Conservation (phyloP, 352 stramenopile species). For the Globisporangium abappressorium region DNA sequence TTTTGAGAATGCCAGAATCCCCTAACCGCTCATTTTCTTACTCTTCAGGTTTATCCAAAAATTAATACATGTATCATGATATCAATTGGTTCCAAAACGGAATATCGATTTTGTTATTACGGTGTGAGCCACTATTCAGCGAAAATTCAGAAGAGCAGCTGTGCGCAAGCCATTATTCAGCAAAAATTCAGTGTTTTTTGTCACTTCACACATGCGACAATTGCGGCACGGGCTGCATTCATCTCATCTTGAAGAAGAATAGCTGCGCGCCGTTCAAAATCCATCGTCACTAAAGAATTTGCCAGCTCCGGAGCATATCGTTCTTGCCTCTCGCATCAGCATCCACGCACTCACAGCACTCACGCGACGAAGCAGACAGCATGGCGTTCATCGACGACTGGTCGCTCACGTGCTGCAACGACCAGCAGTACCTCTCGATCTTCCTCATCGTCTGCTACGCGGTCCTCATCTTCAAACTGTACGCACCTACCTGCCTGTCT, state of each 20-base stretch:
- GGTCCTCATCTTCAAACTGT: constrained; percentile 87
- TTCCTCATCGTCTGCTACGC: constrained; percentile 88
- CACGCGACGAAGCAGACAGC: neutral
- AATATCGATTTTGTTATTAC: no score
- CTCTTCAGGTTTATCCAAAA: no score
- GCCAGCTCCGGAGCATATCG: neutral
- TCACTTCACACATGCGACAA: neutral
- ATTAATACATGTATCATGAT: no score
- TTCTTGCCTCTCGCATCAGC: neutral
- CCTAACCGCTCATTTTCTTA: no score
- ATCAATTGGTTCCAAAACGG: no score
- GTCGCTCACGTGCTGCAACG: constrained; percentile 80
- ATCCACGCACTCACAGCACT: neutral
- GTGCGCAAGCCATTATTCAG: neutral
- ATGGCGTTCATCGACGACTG: constrained; percentile 6
- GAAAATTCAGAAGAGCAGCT: no score
- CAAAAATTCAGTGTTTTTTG: neutral
- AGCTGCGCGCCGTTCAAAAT: neutral
- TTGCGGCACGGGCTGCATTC: neutral
- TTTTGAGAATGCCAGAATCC: no score
- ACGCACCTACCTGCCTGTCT: neutral
- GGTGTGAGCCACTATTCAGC: no score
- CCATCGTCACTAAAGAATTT: constrained; percentile 1
- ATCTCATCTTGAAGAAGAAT: neutral
- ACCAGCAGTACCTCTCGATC: constrained; percentile 82